These are phyloP conservation scores for Rhizophora apiculata DNA, from an alignment of 345 rosid species.

Conservation along the genomic window DNA sequence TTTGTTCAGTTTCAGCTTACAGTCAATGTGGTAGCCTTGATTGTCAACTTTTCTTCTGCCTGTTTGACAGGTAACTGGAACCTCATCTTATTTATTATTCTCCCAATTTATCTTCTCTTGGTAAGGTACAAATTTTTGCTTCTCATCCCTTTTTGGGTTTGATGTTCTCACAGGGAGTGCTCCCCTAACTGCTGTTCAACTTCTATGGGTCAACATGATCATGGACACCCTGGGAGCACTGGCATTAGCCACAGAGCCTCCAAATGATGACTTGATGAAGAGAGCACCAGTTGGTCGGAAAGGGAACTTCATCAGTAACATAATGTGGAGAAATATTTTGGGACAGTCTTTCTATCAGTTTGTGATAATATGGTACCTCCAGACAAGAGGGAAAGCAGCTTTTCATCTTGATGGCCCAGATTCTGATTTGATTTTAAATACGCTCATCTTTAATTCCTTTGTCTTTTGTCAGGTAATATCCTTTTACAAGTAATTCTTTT, in stretches of 20 bases:
- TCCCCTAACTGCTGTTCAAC: slow-evolving; percentile 33
- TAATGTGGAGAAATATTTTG: slow-evolving; percentile 95
- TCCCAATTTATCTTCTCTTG: slow-evolving; percentile 4
- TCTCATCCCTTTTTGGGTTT: slow-evolving; percentile 1
- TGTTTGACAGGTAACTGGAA: slow-evolving; percentile 67
- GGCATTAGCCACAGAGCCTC: slow-evolving; percentile 33
- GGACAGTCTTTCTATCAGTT: slow-evolving; percentile 76
- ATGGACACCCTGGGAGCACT: slow-evolving; percentile 37
- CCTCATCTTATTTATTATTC: slow-evolving; percentile 6
- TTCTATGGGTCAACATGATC: slow-evolving; percentile 37
- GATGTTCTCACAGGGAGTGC: slow-evolving; percentile 39
- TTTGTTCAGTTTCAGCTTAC: slow-evolving; percentile 36
- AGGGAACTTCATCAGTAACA: slow-evolving; percentile 73
- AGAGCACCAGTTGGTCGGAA: slow-evolving; percentile 35
- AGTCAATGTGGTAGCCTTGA: slow-evolving; percentile 31
- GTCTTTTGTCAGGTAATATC: slow-evolving; percentile 55
- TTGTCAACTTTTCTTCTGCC: slow-evolving; percentile 57
- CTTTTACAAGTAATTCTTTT: neutral
- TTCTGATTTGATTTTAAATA: slow-evolving; percentile 57
- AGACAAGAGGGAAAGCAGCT: slow-evolving; percentile 25
- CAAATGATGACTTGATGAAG: slow-evolving; percentile 32
- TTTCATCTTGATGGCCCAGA: slow-evolving; percentile 32
- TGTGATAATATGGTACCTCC: slow-evolving; percentile 33
- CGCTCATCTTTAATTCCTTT: slow-evolving; percentile 28
- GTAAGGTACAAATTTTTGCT: neutral